Percentiles rank a stretch among this genome's conserved stretches.
Evolutionary conservation across 2,329 filamentous ascomycete species (phyloP).

Genomic region (Aspergillus udagawae): DNA sequence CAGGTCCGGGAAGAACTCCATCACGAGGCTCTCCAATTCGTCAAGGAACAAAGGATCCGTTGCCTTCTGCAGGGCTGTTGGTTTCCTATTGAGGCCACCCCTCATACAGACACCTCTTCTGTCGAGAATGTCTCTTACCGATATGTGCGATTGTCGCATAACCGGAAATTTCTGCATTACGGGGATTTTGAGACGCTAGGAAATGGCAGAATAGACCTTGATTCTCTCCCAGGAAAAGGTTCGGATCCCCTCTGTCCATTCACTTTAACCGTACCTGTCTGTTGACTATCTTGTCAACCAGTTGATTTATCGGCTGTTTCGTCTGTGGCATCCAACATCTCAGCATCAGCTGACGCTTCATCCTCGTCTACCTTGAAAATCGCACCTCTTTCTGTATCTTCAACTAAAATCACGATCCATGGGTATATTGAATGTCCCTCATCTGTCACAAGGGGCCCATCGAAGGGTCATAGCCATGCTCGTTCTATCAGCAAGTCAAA

Average conservation of each 20-base stretch:
- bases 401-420: slow-evolving; percentile 88
- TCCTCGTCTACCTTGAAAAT: slow-evolving; percentile 48
- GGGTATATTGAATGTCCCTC: slow-evolving; percentile 52
- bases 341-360: slow-evolving; percentile 54
- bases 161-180: slow-evolving; percentile 85
- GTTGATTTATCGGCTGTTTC: slow-evolving; percentile 83
- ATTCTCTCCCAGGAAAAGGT: slow-evolving; percentile 71
- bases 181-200: slow-evolving; percentile 71
- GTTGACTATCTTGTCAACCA: slow-evolving; percentile 21
- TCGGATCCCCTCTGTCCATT: slow-evolving; percentile 22
- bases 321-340: slow-evolving; percentile 91
- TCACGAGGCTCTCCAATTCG: slow-evolving; percentile 88
- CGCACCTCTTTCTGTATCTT: slow-evolving; percentile 33
- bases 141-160: slow-evolving; percentile 85
- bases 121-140: slow-evolving; percentile 58
- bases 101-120: slow-evolving; percentile 45
- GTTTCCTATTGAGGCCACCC: slow-evolving; percentile 63
- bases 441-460: slow-evolving; percentile 27
- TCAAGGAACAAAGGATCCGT: slow-evolving; percentile 92
- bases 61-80: slow-evolving; percentile 85
- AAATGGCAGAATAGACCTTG: slow-evolving; percentile 64
- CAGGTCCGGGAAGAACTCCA: slow-evolving; percentile 90
- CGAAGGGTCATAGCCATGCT: slow-evolving; percentile 28
- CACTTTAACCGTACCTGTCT: background rate
- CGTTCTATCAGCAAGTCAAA: slow-evolving; percentile 39